These are phyloP conservation scores for Avena insularis DNA, from an alignment of 176 grass and related monocot species.

Conservation along the genomic window DNA sequence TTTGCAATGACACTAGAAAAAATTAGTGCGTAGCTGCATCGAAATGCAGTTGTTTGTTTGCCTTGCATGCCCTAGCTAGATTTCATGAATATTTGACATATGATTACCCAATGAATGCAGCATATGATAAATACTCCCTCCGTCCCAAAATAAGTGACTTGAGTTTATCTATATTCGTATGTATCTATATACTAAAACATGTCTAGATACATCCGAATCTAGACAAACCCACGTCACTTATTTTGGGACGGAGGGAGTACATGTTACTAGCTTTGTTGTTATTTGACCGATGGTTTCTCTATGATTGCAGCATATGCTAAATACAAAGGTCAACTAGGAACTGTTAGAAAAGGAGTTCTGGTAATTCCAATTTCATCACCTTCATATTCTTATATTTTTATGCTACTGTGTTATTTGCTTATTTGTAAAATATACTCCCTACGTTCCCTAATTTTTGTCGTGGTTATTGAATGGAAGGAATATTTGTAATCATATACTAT, in stretches of 20 bases:
- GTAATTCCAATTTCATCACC: conserved; percentile 57
- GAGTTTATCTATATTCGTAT: no score
- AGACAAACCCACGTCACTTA: no score
- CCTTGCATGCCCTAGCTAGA: conserved; percentile 20
- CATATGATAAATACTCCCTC: conserved; percentile 62
- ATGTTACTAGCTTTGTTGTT: conserved; percentile 27
- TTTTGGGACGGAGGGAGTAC: neutral
- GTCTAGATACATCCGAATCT: no score
- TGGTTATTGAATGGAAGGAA: no score
- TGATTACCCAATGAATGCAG: conserved; percentile 60
- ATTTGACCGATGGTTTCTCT: conserved; percentile 41
- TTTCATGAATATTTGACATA: conserved; percentile 26
- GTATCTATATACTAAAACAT: no score
- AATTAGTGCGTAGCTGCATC: neutral
- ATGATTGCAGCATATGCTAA: conserved; percentile 91
- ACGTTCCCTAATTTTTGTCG: no score
- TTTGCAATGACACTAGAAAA: conserved; percentile 24
- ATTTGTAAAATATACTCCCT: neutral
- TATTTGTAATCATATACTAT: neutral
- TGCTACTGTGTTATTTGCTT: neutral
- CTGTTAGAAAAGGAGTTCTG: conserved; percentile 95
- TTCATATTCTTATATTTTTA: conserved; percentile 33
- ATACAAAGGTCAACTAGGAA: conserved; percentile 87
- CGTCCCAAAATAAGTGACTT: no score
- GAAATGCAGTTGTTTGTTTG: conserved; percentile 9